These are phyloP conservation scores for Neurospora cerealis DNA, from an alignment of 495 filamentous ascomycete genomes.

Conservation along the genomic window DNA sequence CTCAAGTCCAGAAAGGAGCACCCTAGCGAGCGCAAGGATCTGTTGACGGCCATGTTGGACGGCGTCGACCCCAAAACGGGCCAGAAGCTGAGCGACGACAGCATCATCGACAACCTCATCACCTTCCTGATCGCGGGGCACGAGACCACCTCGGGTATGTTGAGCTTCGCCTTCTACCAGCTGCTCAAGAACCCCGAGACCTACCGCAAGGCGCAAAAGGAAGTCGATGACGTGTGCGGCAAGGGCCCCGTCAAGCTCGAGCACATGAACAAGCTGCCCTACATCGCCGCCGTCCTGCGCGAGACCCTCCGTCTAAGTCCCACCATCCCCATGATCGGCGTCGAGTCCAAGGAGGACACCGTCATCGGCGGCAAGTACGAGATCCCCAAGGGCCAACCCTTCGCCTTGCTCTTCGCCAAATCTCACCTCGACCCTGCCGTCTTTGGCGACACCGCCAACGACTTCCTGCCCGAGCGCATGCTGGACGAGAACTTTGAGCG, in stretches of 20 bases:
- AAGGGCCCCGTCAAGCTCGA: conserved; percentile 52
- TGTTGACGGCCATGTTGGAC: conserved; percentile 60
- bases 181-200: conserved; percentile 43
- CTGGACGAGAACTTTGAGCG: conserved; percentile 50
- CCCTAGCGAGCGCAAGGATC: conserved; percentile 52
- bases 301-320: conserved; percentile 62
- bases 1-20: conserved; percentile 48
- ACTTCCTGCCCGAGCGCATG: conserved; percentile 57
- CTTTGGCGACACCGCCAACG: conserved; percentile 43
- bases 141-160: conserved; percentile 56
- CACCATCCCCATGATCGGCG: conserved; percentile 49
- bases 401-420: conserved; percentile 46
- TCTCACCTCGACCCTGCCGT: conserved; percentile 37
- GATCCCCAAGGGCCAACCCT: conserved; percentile 43
- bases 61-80: conserved; percentile 60
- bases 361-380: conserved; percentile 59
- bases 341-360: conserved; percentile 30
- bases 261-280: conserved; percentile 51
- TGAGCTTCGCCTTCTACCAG: conserved; percentile 49
- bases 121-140: conserved; percentile 68
- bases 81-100: conserved; percentile 46
- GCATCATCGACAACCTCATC: conserved; percentile 61
- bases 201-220: conserved; percentile 43
- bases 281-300: conserved; percentile 47
- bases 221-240: conserved; percentile 56